Evolutionary conservation across 2,329 filamentous ascomycete species (phyloP).

Genomic region (Bipolaris zeicola): DNA sequence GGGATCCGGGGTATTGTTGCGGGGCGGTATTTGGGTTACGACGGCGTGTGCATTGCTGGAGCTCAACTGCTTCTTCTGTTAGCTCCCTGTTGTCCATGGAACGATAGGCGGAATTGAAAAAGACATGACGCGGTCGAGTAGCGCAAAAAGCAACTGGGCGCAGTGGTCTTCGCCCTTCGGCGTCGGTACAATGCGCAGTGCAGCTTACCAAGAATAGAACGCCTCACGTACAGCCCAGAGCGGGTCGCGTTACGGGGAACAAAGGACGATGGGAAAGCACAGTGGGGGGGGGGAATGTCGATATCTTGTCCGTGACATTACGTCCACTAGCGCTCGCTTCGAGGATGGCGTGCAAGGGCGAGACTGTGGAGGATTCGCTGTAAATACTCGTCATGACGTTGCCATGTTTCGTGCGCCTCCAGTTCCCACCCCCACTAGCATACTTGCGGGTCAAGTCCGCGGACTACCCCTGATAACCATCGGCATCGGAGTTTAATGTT

Average conservation of each 20-base stretch:
- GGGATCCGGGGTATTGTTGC: slow-evolving; percentile 8
- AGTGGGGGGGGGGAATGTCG: background rate
- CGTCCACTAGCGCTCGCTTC: slow-evolving; percentile 18
- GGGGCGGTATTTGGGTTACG: slow-evolving; percentile 12
- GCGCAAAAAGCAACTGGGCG: slow-evolving; percentile 1
- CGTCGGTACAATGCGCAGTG: slow-evolving; percentile 11
- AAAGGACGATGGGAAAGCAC: background rate
- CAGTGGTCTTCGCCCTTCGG: slow-evolving; percentile 15
- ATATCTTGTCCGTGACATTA: slow-evolving; percentile 22
- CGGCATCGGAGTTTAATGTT: background rate
- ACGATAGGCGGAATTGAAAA: background rate
- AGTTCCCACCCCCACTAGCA: slow-evolving; percentile 1
- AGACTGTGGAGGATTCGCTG: slow-evolving; percentile 12
- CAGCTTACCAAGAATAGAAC: slow-evolving; percentile 33
- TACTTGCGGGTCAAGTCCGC: background rate
- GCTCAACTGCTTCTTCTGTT: slow-evolving; percentile 12
- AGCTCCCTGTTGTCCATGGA: slow-evolving; percentile 9
- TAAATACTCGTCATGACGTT: slow-evolving; percentile 22
- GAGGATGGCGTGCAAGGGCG: slow-evolving; percentile 2
- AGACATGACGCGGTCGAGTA: slow-evolving; percentile 1
- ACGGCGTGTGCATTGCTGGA: slow-evolving; percentile 26
- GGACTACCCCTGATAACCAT: background rate
- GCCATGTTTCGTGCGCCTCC: slow-evolving; percentile 11
- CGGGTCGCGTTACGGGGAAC: background rate
- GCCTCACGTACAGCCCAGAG: slow-evolving; percentile 11